Conservation (phyloP, 1,284 basidiomycete species). For the Tranzscheliella williamsii region DNA sequence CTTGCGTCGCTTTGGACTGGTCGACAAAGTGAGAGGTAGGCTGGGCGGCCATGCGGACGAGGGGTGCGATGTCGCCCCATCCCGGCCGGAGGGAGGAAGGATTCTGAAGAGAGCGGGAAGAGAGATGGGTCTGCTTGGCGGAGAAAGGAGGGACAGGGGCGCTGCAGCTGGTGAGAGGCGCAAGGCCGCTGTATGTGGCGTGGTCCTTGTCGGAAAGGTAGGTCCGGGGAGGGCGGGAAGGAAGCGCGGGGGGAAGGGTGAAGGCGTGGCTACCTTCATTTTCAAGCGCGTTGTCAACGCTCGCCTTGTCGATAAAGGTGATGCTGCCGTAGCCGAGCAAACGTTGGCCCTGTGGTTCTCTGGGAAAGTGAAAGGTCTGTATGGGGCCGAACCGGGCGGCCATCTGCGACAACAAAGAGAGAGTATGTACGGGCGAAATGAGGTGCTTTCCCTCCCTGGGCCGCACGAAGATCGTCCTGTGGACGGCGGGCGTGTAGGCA, state of each 20-base stretch:
- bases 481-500: too few species aligned
- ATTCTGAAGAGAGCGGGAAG: slow-evolving; percentile 21
- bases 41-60: slow-evolving; percentile 14
- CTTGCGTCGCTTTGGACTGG: slow-evolving; percentile 8
- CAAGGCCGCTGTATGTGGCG: slow-evolving; percentile 13
- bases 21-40: slow-evolving; percentile 19
- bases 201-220: slow-evolving; percentile 28
- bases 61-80: slow-evolving; percentile 31
- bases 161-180: slow-evolving; percentile 12
- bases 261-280: slow-evolving; percentile 20
- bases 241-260: slow-evolving; percentile 18
- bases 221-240: slow-evolving; percentile 24
- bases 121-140: slow-evolving; percentile 9
- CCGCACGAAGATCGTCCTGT: slow-evolving; percentile 34
- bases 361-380: slow-evolving; percentile 34
- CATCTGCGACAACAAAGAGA: slow-evolving; percentile 24
- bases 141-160: slow-evolving; percentile 2
- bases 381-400: slow-evolving; percentile 30
- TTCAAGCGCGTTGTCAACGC: slow-evolving; percentile 22
- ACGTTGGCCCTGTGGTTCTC: slow-evolving; percentile 13
- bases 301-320: slow-evolving; percentile 21
- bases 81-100: slow-evolving; percentile 26
- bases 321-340: slow-evolving; percentile 32
- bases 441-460: slow-evolving; percentile 30
- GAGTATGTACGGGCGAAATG: slow-evolving; percentile 31